A percentile compares a stretch with the other conserved stretches of the same genome.
These are phyloP conservation scores for Ceratobasidium sp. DNA, from an alignment of 1,284 basidiomycete genomes.

Conservation along the genomic window DNA sequence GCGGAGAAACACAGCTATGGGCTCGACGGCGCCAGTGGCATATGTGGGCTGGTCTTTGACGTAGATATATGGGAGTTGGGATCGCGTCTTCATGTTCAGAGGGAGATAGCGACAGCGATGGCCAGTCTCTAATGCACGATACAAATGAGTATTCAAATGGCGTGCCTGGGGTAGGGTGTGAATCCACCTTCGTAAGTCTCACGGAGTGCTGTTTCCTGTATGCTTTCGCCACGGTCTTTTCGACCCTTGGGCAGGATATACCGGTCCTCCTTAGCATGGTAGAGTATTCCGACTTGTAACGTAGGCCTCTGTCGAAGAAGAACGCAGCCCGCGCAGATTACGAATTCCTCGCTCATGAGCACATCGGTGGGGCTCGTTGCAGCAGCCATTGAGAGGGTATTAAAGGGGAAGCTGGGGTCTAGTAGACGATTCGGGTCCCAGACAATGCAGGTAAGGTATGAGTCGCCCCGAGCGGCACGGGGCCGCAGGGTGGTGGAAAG, in stretches of 20 bases:
- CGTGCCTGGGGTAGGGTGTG: not conserved
- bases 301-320: constrained; percentile 41
- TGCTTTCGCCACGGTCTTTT: constrained; percentile 61
- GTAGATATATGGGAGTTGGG: constrained; percentile 39
- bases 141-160: not conserved
- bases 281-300: constrained; percentile 46
- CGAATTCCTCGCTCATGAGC: constrained; percentile 43
- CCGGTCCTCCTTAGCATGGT: constrained; percentile 49
- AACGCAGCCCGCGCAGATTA: constrained; percentile 45
- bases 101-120: constrained; percentile 59
- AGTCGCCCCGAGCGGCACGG: constrained; percentile 38
- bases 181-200: constrained; percentile 59
- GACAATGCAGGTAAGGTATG: not conserved
- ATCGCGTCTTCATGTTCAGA: constrained; percentile 51
- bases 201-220: constrained; percentile 59
- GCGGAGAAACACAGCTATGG: constrained; percentile 37
- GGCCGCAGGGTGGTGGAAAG: constrained; percentile 29
- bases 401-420: not conserved
- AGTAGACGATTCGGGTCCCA: not conserved
- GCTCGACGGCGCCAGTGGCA: constrained; percentile 24
- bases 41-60: constrained; percentile 42
- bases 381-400: constrained; percentile 13
- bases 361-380: constrained; percentile 29
- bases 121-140: constrained; percentile 57
- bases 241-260: constrained; percentile 66